Percentiles rank a stretch among this genome's conserved stretches.
These are phyloP conservation scores for Alternaria conjuncta DNA, from an alignment of 2,329 filamentous ascomycete species.

Conservation along the genomic window DNA sequence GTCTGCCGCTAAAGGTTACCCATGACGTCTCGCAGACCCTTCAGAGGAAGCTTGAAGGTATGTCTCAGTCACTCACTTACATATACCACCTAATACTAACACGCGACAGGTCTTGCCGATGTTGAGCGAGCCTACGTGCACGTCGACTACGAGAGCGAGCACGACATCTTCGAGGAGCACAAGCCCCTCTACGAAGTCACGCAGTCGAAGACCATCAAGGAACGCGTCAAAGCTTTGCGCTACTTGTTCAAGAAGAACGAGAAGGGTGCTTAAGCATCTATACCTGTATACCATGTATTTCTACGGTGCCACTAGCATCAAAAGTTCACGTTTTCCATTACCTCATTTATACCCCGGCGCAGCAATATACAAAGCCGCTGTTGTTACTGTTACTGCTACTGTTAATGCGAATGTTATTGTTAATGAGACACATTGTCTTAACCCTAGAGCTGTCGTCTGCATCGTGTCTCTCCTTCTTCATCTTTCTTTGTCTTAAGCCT, in stretches of 20 bases:
- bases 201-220: constrained; percentile 40
- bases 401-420: background rate
- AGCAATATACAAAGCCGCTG: background rate
- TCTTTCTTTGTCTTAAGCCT: background rate
- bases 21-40: constrained; percentile 67
- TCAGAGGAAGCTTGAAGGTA: constrained; percentile 66
- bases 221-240: constrained; percentile 38
- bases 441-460: too few relatives aligned
- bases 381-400: background rate
- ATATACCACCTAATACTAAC: constrained; percentile 8
- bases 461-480: background rate
- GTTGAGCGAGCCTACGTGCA: constrained; percentile 58
- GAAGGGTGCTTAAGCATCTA: background rate
- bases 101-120: constrained; percentile 35
- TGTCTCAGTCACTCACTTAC: background rate
- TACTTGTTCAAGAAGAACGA: constrained; percentile 26
- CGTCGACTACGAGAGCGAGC: constrained; percentile 55
- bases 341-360: background rate
- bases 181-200: constrained; percentile 48
- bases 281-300: background rate
- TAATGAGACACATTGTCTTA: background rate
- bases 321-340: background rate
- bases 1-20: constrained; percentile 61
- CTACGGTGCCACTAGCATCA: background rate
- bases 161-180: constrained; percentile 49